Evolutionary conservation across 2,329 filamentous ascomycete species (phyloP), one percentile per base, ranked within the genome.

Genomic region (Thelonectria discophora): DNA sequence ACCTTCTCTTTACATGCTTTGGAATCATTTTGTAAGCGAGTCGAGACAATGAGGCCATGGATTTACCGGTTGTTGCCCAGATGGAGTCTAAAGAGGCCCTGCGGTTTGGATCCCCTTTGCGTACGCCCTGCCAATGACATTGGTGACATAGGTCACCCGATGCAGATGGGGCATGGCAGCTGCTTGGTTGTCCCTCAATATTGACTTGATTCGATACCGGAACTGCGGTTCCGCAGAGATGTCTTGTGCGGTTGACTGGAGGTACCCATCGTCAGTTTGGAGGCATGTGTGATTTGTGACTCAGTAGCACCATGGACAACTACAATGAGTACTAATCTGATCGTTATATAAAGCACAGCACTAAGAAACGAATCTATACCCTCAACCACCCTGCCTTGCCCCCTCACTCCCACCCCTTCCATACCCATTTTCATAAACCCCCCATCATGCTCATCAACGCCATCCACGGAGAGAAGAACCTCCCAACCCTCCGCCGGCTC

Each of bases 361-460:
- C 5, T 42, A 3, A 18, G 1, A 17, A 17, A 20, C 17, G 15
- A 17, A 3, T 42, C n/a, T 42, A 6, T 3, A 42, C 20, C 20
- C 27, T 49, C 30, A 17, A 49, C 13, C 47, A 34, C 11, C 2
- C n/a, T 20, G 6, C 10, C 42, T 12, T 4, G 12, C 10, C n/a
- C 17, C 15, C 17, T 24, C 20, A 21, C 10, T 18, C 42, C 20
- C 17, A 46, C 9, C 21, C 21, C 11, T 47, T 47, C 6, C 15
- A 34, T 5, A 6, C n/a, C 18, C 18, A 37, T 13, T 21, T n/a
- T 20, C 27, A 17, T 43, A n/a, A n/a, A n/a, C n/a, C n/a, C n/a
- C n/a, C 49, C 42, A 46, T 24, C 49, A 90, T 90, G 87, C 84
- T 89, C 74, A 80, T 90, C 64, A 82, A 79, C 15, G 74, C 73